phyloP scores from a whole-genome alignment of 148 eudicot species.

The Suaeda aralocaspica region DNA sequence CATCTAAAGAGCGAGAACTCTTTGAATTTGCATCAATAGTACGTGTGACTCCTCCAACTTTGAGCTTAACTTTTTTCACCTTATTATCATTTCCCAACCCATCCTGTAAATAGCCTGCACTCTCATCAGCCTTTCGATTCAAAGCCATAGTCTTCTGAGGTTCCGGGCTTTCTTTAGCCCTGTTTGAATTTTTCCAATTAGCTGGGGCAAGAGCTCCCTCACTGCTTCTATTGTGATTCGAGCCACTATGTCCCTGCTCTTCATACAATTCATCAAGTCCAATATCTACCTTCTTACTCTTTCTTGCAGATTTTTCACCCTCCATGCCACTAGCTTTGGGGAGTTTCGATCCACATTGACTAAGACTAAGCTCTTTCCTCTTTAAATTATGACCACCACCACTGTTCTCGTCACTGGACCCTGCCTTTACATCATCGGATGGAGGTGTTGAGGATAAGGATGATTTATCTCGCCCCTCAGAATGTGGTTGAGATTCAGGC shows the following conservation, averaged over 20 bases:
- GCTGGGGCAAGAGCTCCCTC: conserved; percentile 42
- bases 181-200: conserved; percentile 34
- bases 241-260: conserved; percentile 27
- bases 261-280: conserved; percentile 37
- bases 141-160: conserved; percentile 35
- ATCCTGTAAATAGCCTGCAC: conserved; percentile 31
- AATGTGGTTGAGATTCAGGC: conserved; percentile 42
- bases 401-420: conserved; percentile 64
- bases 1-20: conserved; percentile 38
- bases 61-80: conserved; percentile 72
- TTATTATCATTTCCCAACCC: conserved; percentile 47
- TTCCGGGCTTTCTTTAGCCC: conserved; percentile 35
- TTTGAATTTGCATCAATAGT: conserved; percentile 63
- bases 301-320: conserved; percentile 36
- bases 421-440: conserved; percentile 58
- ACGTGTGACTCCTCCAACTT: conserved; percentile 77
- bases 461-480: conserved; percentile 43
- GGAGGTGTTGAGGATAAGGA: conserved; percentile 54
- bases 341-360: conserved; percentile 51
- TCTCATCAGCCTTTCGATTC: conserved; percentile 33
- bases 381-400: conserved; percentile 46
- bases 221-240: conserved; percentile 27
- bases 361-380: conserved; percentile 69
- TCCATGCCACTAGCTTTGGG: conserved; percentile 37
- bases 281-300: conserved; percentile 43